These are phyloP conservation scores for Rubus parviflorus DNA, from an alignment of 306 rosid genomes.

Conservation along the genomic window DNA sequence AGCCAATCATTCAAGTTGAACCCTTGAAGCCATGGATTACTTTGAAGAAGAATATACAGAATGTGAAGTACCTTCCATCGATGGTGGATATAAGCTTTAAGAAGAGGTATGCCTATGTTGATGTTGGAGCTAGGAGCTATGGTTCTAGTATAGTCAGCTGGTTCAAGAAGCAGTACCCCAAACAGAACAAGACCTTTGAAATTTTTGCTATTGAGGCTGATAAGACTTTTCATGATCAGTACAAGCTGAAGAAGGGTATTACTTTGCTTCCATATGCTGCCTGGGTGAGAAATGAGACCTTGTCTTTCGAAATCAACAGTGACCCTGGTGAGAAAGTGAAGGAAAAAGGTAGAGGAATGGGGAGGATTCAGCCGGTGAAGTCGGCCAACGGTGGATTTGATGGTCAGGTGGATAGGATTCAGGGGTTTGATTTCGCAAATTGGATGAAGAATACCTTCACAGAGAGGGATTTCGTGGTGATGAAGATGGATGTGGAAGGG, in stretches of 20 bases:
- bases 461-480: slow-evolving; percentile 86
- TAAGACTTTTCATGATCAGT: slow-evolving; percentile 72
- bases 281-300: slow-evolving; percentile 90
- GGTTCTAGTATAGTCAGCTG: slow-evolving; percentile 97
- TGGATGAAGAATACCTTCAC: slow-evolving; percentile 78
- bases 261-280: slow-evolving; percentile 86
- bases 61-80: slow-evolving; percentile 73
- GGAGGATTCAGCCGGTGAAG: slow-evolving; percentile 75
- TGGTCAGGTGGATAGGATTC: slow-evolving; percentile 77
- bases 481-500: slow-evolving; percentile 99
- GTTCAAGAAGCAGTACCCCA: slow-evolving; percentile 96
- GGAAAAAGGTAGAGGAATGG: slow-evolving; percentile 88
- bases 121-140: slow-evolving; percentile 94
- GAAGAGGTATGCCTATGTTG: slow-evolving; percentile 77
- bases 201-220: slow-evolving; percentile 95
- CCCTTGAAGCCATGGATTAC: slow-evolving; percentile 95
- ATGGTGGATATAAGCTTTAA: slow-evolving; percentile 88
- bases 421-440: slow-evolving; percentile 75
- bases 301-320: slow-evolving; percentile 71
- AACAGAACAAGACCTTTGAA: slow-evolving; percentile 88
- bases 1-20: slow-evolving; percentile 70
- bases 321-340: slow-evolving; percentile 71
- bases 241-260: slow-evolving; percentile 66
- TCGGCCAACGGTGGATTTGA: slow-evolving; percentile 31
- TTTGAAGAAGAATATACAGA: slow-evolving; percentile 72